A percentile compares a stretch with the other conserved stretches of the same genome.
phyloP scores from a whole-genome alignment of 768 basidiomycete species.

The Auriscalpium microsporum region DNA sequence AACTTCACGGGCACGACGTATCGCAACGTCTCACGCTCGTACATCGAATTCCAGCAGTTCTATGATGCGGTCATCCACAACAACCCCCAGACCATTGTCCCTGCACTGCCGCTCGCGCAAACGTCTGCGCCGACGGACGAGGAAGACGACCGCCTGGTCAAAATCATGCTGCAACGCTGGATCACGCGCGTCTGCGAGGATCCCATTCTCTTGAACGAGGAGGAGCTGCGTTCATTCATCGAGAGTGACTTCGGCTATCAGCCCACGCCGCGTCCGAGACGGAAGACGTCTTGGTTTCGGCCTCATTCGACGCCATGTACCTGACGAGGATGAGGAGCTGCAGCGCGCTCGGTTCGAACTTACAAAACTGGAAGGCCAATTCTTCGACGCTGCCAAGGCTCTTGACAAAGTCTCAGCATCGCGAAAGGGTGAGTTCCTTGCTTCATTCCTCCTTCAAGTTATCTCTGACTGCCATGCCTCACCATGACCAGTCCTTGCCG shows the following conservation, averaged over 20 bases:
- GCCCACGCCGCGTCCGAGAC: constrained; percentile 66
- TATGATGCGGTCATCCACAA: constrained; percentile 83
- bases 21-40: constrained; percentile 91
- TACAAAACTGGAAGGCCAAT: constrained; percentile 85
- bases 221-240: constrained; percentile 90
- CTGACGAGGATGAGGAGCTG: constrained; percentile 92
- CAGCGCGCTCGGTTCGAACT: constrained; percentile 85
- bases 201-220: constrained; percentile 78
- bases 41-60: constrained; percentile 90
- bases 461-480: neutral
- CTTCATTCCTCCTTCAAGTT: neutral
- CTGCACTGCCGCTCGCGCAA: constrained; percentile 91
- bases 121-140: constrained; percentile 97
- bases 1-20: constrained; percentile 87
- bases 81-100: constrained; percentile 94
- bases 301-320: constrained; percentile 69
- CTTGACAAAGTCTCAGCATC: constrained; percentile 78
- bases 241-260: constrained; percentile 98
- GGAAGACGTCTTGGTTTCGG: constrained; percentile 67
- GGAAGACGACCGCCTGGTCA: constrained; percentile 94
- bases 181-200: constrained; percentile 89
- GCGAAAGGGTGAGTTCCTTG: constrained; percentile 55
- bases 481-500: constrained; percentile 53
- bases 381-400: constrained; percentile 87
- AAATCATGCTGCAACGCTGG: constrained; percentile 94